A percentile compares a stretch with the other conserved stretches of the same genome.
Conservation (phyloP, 2,329 filamentous ascomycete genomes). For the Pseudopyricularia cyperi region DNA sequence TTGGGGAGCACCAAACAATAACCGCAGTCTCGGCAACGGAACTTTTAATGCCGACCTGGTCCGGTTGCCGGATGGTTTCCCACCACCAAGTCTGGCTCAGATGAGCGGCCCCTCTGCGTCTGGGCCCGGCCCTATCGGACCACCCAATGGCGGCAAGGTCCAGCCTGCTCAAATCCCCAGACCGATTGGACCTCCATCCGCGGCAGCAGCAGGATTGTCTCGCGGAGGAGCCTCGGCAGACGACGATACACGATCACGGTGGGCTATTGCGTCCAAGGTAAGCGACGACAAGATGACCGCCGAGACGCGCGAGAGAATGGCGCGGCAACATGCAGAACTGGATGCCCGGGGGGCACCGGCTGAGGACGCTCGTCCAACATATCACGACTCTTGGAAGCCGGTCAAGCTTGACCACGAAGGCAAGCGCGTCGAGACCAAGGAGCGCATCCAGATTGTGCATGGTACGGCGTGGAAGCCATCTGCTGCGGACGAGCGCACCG, state of each 20-base stretch:
- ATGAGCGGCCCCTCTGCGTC: conserved; percentile 13
- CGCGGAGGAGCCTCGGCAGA: neutral
- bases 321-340: conserved; percentile 28
- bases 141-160: conserved; percentile 13
- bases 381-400: conserved; percentile 42
- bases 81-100: conserved; percentile 17
- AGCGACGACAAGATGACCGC: conserved; percentile 31
- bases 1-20: conserved; percentile 62
- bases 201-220: neutral
- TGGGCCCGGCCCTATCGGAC: conserved; percentile 31
- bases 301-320: conserved; percentile 23
- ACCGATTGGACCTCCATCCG: conserved; percentile 3
- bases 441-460: conserved; percentile 14
- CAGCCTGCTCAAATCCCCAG: conserved; percentile 17
- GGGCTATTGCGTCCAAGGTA: conserved; percentile 28
- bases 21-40: conserved; percentile 63
- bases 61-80: conserved; percentile 27
- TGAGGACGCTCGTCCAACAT: conserved; percentile 30
- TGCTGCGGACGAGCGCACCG: conserved; percentile 3
- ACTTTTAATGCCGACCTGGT: conserved; percentile 56
- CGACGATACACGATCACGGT: conserved; percentile 10
- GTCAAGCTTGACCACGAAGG: conserved; percentile 21
- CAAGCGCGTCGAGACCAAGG: conserved; percentile 17
- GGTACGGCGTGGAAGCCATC: conserved; percentile 7
- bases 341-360: conserved; percentile 29